Percentiles rank a stretch among this genome's conserved stretches.
Evolutionary conservation across 805 yeast species (phyloP).

Genomic region (Cyberlindnera maclurae): DNA sequence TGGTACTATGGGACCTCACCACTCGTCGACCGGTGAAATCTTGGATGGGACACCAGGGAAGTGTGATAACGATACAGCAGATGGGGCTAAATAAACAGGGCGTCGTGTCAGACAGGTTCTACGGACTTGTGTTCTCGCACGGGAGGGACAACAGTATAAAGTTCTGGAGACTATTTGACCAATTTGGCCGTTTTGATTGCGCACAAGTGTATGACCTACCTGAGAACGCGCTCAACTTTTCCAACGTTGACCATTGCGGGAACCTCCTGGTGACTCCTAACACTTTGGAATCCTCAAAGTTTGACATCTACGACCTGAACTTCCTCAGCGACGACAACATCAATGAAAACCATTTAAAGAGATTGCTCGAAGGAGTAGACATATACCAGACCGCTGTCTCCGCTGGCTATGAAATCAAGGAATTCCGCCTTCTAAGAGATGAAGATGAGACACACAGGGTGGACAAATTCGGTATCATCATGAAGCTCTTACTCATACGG

Average conservation of each 20-base stretch:
- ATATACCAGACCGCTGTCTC: slow-evolving; percentile 11
- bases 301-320: slow-evolving; percentile 50
- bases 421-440: slow-evolving; percentile 10
- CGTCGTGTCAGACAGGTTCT: slow-evolving; percentile 20
- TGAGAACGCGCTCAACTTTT: slow-evolving; percentile 67
- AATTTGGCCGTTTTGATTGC: slow-evolving; percentile 1
- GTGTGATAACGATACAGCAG: slow-evolving; percentile 44
- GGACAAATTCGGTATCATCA: slow-evolving; percentile 55
- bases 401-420: slow-evolving; percentile 13
- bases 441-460: slow-evolving; percentile 12
- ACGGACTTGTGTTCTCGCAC: slow-evolving; percentile 51
- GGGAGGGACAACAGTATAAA: slow-evolving; percentile 54
- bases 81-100: slow-evolving; percentile 25
- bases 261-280: slow-evolving; percentile 49
- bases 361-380: slow-evolving; percentile 21
- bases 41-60: slow-evolving; percentile 54
- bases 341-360: slow-evolving; percentile 14
- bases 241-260: slow-evolving; percentile 44
- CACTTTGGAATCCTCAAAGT: slow-evolving; percentile 51
- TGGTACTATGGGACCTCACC: slow-evolving; percentile 41
- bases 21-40: slow-evolving; percentile 47
- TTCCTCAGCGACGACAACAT: slow-evolving; percentile 9
- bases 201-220: slow-evolving; percentile 43
- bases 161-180: slow-evolving; percentile 35
- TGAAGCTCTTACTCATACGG: slow-evolving; percentile 42